Evolutionary conservation across 1,284 basidiomycete species (phyloP).

Genomic region (Ceratobasidium sp.): DNA sequence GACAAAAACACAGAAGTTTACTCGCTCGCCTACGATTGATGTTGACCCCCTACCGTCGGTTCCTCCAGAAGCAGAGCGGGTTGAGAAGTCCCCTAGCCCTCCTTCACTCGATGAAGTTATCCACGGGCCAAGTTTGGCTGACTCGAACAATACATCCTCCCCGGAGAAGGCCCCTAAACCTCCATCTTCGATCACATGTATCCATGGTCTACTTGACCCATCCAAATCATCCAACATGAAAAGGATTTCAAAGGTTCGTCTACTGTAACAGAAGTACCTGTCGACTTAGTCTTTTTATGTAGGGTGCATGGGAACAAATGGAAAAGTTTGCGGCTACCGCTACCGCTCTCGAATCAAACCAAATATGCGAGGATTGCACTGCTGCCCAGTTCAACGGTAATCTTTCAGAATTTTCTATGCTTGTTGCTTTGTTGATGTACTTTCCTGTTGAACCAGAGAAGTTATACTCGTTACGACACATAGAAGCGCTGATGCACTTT

Average conservation of each 20-base stretch:
- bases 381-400: slow-evolving; percentile 23
- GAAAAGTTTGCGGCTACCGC: background rate
- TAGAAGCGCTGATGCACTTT: slow-evolving; percentile 13
- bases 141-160: background rate
- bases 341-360: slow-evolving; percentile 21
- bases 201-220: slow-evolving; percentile 37
- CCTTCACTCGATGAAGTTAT: slow-evolving; percentile 11
- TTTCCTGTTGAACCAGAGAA: slow-evolving; percentile 28
- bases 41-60: background rate
- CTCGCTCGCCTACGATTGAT: background rate
- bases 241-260: slow-evolving; percentile 31
- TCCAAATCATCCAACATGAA: slow-evolving; percentile 31
- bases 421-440: background rate
- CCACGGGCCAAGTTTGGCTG: background rate
- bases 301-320: slow-evolving; percentile 35
- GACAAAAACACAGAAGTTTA: background rate
- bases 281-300: background rate
- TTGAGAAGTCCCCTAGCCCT: background rate
- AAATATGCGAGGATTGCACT: slow-evolving; percentile 33
- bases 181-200: slow-evolving; percentile 11
- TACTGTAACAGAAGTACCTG: background rate
- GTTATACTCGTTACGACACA: slow-evolving; percentile 33
- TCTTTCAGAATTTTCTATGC: background rate
- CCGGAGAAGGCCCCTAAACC: background rate
- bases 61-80: background rate